A percentile compares a stretch with the other conserved stretches of the same genome.
Conservation (phyloP, 352 stramenopile genomes). For the Peronospora farinosa region DNA sequence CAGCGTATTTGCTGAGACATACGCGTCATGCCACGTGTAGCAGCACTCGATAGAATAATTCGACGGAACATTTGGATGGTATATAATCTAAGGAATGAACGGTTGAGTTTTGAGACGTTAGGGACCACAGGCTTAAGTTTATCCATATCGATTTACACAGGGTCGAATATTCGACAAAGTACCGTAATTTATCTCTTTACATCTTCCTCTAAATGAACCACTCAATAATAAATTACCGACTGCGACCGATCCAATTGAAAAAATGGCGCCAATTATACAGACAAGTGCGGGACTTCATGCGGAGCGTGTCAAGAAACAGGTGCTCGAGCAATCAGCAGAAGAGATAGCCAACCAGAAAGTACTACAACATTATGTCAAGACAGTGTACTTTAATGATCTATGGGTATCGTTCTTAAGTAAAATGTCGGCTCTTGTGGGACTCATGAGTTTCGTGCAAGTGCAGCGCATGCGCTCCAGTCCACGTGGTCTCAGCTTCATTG, state of each 20-base stretch:
- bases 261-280: too few relatives aligned
- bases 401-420: slow-evolving; percentile 82
- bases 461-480: slow-evolving; percentile 50
- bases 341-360: slow-evolving; percentile 58
- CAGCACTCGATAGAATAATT: slow-evolving; percentile 44
- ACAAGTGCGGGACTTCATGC: slow-evolving; percentile 18
- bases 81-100: background rate
- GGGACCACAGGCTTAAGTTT: background rate
- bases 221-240: too few relatives aligned
- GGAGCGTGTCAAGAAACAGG: slow-evolving; percentile 20
- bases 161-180: background rate
- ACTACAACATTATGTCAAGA: slow-evolving; percentile 76
- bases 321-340: slow-evolving; percentile 20
- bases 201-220: background rate
- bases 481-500: slow-evolving; percentile 45
- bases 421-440: slow-evolving; percentile 54
- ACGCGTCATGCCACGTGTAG: slow-evolving; percentile 26
- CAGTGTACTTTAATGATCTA: slow-evolving; percentile 79
- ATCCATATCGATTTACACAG: background rate
- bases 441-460: slow-evolving; percentile 59
- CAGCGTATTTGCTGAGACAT: slow-evolving; percentile 39
- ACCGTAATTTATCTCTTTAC: background rate
- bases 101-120: slow-evolving; percentile 1
- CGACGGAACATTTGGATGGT: slow-evolving; percentile 49
- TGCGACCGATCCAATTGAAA: background rate